Base-by-base conservation (phyloP, 192 early-diverging fungal genomes). In the Piromyces finnis region DNA sequence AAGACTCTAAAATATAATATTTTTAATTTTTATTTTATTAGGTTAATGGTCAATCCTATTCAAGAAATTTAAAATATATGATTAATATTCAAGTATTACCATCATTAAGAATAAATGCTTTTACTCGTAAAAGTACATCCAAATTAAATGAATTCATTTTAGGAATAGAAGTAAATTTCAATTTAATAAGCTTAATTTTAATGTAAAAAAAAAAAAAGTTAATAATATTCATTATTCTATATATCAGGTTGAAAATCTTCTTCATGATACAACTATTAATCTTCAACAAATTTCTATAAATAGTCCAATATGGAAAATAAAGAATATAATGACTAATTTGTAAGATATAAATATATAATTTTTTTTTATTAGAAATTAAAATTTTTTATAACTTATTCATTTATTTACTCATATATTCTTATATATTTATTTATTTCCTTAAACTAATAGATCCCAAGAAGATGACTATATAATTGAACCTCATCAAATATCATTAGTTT, bases 101-200 rank as follows among this genome's bases (percentile, higher is more conserved):
- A 14, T 96, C 96, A 7, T 86, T 99, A 26, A 90, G 95, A 78
- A 94, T 99, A 84, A 96, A 96, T 82, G 94, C 96, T 0, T 97
- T 99, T 84, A 95, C 96, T 14, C 85, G 96, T 29, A 94, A 94
- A 12, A 94, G 95, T 80, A 85, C 89, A 28, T 87, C 84, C n/a
- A 86, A 83, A 16, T 85, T 95, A 12, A 90, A 92, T 83, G 95
- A 97, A 82, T 96, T 94, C 80, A 91, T 97, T 29, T 87, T 99
- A 29, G 96, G 96, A 3, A 90, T 99, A 39, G 97, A 99, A 89
- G 88, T 96, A 28, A 85, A 86, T n/a, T n/a, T n/a, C n/a, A n/a
- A n/a, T n/a, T n/a, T n/a, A n/a, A n/a, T n/a, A n/a, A n/a, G n/a
- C n/a, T n/a, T n/a, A n/a, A n/a, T n/a, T n/a, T n/a, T n/a, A n/a